phyloP scores from a whole-genome alignment of 371 early-diverging fungal genomes.

The Mortierella sp. region DNA sequence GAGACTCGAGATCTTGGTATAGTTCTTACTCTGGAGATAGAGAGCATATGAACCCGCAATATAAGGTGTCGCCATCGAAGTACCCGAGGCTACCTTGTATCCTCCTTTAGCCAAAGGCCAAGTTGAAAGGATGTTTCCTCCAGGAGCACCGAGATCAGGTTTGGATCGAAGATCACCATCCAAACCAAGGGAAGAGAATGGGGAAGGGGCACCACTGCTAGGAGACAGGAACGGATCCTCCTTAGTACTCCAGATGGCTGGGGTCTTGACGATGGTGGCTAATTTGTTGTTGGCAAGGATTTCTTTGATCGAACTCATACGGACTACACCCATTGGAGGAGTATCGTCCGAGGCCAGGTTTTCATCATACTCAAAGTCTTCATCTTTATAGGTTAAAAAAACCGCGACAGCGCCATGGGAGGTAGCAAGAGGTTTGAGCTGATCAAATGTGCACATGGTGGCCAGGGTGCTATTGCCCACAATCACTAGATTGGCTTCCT shows the following conservation, averaged over 20 bases:
- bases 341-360: conserved; percentile 1
- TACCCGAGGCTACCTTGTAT: conserved; percentile 56
- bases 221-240: conserved; percentile 25
- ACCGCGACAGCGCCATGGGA: conserved; percentile 76
- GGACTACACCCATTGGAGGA: too few species aligned
- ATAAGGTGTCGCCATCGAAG: conserved; percentile 64
- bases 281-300: conserved; percentile 45
- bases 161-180: conserved; percentile 74
- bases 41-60: too few species aligned
- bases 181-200: conserved; percentile 70
- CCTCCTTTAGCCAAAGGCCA: conserved; percentile 56
- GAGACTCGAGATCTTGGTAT: conserved; percentile 18
- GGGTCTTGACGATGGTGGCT: conserved; percentile 1
- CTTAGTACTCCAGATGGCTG: conserved; percentile 7
- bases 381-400: conserved; percentile 57
- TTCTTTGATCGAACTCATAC: conserved; percentile 52
- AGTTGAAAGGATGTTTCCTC: conserved; percentile 76
- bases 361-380: conserved; percentile 42
- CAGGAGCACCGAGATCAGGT: conserved; percentile 76
- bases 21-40: too few species aligned
- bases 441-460: too few species aligned
- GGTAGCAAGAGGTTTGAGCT: conserved; percentile 58
- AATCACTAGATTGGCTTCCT: conserved; percentile 57
- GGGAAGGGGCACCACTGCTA: conserved; percentile 57
- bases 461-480: too few species aligned